phyloP scores from a whole-genome alignment of 1,284 basidiomycete species.

The Earliella scabrosa region DNA sequence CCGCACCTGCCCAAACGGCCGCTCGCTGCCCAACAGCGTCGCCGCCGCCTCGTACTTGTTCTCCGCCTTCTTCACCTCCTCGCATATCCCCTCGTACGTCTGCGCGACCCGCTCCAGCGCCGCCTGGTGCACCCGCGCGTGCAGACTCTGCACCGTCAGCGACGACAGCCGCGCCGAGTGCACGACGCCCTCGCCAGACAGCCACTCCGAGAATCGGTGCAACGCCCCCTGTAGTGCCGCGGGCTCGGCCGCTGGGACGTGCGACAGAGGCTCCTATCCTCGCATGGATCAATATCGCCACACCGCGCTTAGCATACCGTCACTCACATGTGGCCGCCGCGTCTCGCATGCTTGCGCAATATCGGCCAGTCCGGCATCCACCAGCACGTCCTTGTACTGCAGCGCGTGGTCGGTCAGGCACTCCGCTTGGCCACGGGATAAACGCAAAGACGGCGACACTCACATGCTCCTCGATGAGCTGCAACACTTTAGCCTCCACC shows the following conservation, averaged over 20 bases:
- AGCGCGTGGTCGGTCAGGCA: not conserved
- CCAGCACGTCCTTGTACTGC: constrained; percentile 75
- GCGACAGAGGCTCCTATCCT: constrained; percentile 72
- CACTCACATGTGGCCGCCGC: constrained; percentile 57
- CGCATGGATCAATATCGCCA: not conserved
- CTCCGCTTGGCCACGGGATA: not conserved
- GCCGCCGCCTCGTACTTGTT: constrained; percentile 88
- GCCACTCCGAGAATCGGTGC: constrained; percentile 67
- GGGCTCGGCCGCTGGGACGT: constrained; percentile 60
- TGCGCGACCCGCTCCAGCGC: constrained; percentile 70
- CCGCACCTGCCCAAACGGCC: constrained; percentile 79
- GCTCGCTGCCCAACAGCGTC: constrained; percentile 83
- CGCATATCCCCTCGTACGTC: constrained; percentile 75
- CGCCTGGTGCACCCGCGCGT: constrained; percentile 73
- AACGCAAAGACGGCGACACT: constrained; percentile 35
- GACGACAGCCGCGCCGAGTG: constrained; percentile 79
- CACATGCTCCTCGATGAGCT: constrained; percentile 84
- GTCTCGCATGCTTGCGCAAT: constrained; percentile 62
- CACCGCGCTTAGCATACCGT: not conserved
- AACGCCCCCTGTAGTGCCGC: constrained; percentile 57
- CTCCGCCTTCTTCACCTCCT: constrained; percentile 71
- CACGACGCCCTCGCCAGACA: constrained; percentile 71
- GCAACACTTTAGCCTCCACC: constrained; percentile 67
- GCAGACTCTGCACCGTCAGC: constrained; percentile 70
- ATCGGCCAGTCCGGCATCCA: constrained; percentile 75